phyloP scores from a whole-genome alignment of 352 stramenopile species.

The Plasmopara muralis region DNA sequence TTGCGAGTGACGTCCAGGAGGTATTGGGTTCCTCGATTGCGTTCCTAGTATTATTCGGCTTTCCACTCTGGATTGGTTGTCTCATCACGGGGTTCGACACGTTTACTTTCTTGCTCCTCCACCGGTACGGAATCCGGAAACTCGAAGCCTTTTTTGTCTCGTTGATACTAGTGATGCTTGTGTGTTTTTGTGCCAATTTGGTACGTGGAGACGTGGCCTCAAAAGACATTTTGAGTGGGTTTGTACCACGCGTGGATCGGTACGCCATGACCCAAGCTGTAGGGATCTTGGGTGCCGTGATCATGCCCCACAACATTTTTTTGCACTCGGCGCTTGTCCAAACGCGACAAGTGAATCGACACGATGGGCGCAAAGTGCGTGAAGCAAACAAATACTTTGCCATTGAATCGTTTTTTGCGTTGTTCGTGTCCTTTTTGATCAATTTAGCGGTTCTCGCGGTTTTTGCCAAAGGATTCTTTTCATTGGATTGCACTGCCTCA shows the following conservation, averaged over 20 bases:
- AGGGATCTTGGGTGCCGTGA: slow-evolving; percentile 91
- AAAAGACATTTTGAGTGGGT: slow-evolving; percentile 66
- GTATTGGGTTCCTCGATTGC: slow-evolving; percentile 89
- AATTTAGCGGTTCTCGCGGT: slow-evolving; percentile 91
- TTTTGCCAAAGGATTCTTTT: slow-evolving; percentile 92
- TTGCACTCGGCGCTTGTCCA: slow-evolving; percentile 91
- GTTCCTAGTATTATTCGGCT: slow-evolving; percentile 86
- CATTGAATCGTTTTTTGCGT: slow-evolving; percentile 86
- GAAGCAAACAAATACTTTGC: slow-evolving; percentile 93
- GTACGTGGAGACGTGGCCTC: slow-evolving; percentile 64
- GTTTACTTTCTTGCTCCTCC: slow-evolving; percentile 92
- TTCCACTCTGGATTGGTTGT: slow-evolving; percentile 87
- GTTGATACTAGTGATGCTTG: slow-evolving; percentile 91
- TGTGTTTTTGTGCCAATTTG: slow-evolving; percentile 92
- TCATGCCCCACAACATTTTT: slow-evolving; percentile 97
- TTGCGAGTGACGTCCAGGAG: slow-evolving; percentile 89
- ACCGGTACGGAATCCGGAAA: slow-evolving; percentile 90
- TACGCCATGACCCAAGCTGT: slow-evolving; percentile 83
- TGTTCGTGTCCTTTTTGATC: slow-evolving; percentile 93
- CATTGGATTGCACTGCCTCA: slow-evolving; percentile 50
- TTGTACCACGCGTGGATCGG: slow-evolving; percentile 64
- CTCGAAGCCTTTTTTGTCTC: slow-evolving; percentile 90
- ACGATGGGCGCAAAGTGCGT: slow-evolving; percentile 51
- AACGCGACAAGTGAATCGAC: slow-evolving; percentile 43
- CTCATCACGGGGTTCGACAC: slow-evolving; percentile 86